Evolutionary conservation across 345 rosid species (phyloP).

Genomic region (Gossypium bickii): DNA sequence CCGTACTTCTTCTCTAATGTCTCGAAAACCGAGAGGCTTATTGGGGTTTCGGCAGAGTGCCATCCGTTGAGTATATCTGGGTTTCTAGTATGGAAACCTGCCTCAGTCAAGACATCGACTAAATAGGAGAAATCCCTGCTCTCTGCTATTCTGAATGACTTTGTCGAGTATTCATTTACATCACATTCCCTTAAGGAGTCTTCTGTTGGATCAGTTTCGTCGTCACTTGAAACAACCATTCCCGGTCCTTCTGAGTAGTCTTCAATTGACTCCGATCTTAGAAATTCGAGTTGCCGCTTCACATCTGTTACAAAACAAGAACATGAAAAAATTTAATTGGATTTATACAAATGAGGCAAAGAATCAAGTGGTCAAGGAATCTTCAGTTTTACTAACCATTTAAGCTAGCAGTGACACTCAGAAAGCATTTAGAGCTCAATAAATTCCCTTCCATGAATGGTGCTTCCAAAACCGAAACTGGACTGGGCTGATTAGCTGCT

Average conservation of each 20-base stretch:
- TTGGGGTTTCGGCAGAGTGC: constrained; percentile 31
- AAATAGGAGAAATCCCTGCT: constrained; percentile 61
- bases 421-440: constrained; percentile 28
- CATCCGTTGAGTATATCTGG: constrained; percentile 15
- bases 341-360: background rate
- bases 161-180: constrained; percentile 28
- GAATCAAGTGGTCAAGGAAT: background rate
- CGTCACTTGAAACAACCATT: constrained; percentile 61
- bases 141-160: constrained; percentile 32
- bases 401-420: constrained; percentile 23
- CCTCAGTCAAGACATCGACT: constrained; percentile 56
- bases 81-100: constrained; percentile 35
- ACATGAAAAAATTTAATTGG: background rate
- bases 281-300: constrained; percentile 40
- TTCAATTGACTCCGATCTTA: constrained; percentile 48
- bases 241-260: constrained; percentile 45
- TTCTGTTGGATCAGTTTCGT: constrained; percentile 28
- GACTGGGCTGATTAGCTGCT: constrained; percentile 66
- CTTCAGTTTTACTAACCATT: constrained; percentile 35
- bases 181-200: constrained; percentile 23
- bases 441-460: constrained; percentile 28
- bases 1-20: constrained; percentile 74
- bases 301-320: constrained; percentile 27
- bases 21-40: constrained; percentile 48
- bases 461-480: constrained; percentile 76